Conservation (phyloP, 768 basidiomycete genomes). For the Lentinula raphanica region DNA sequence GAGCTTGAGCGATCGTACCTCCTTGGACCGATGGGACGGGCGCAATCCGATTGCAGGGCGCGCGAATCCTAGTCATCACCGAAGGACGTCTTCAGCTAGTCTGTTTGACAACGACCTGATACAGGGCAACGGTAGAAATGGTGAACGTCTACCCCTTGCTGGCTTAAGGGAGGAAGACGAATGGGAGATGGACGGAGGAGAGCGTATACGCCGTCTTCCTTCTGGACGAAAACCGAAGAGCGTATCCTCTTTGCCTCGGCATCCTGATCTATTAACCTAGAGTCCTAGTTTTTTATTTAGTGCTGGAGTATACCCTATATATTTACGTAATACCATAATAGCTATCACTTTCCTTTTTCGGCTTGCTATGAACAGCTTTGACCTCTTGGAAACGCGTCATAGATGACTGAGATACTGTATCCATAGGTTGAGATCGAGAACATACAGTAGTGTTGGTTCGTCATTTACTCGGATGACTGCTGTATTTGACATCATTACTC, state of each 20-base stretch:
- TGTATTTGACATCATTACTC: too few species aligned
- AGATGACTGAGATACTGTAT: not conserved
- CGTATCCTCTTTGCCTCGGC: not conserved
- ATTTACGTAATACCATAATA: not conserved
- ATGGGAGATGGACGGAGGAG: not conserved
- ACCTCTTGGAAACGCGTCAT: not conserved
- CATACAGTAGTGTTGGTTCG: too few species aligned
- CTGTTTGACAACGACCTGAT: not conserved
- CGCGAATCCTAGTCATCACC: not conserved
- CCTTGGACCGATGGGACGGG: constrained; percentile 6
- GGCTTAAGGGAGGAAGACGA: not conserved
- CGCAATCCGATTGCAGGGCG: not conserved
- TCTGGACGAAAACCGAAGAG: not conserved
- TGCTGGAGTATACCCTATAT: not conserved
- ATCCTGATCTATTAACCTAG: not conserved
- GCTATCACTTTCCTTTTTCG: not conserved
- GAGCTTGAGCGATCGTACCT: not conserved
- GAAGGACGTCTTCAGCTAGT: not conserved
- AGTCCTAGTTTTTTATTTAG: too few species aligned
- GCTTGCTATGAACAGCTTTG: not conserved
- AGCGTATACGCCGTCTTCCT: not conserved
- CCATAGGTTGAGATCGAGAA: too few species aligned
- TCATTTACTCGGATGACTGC: too few species aligned
- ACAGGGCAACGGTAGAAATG: not conserved
- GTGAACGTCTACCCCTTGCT: not conserved